Evolutionary conservation across 2,329 filamentous ascomycete genomes (phyloP).

Genomic region (Venturia asperata): DNA sequence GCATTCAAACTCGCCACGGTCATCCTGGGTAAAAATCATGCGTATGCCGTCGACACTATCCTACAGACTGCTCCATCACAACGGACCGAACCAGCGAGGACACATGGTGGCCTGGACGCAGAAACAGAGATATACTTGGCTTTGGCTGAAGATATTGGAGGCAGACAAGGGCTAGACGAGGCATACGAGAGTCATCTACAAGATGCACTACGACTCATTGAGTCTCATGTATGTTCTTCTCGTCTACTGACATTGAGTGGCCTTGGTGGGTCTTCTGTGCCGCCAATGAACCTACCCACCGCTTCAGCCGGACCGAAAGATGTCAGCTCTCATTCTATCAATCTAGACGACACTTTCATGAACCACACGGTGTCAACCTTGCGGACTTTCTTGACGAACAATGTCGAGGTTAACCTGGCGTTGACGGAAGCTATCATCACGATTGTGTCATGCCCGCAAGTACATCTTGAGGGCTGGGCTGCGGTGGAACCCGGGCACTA

Average conservation of each 20-base stretch:
- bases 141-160: constrained; percentile 61
- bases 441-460: constrained; percentile 74
- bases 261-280: constrained; percentile 45
- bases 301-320: constrained; percentile 49
- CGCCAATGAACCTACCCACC: constrained; percentile 44
- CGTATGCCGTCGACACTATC: constrained; percentile 72
- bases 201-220: constrained; percentile 61
- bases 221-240: constrained; percentile 66
- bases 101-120: constrained; percentile 65
- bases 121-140: constrained; percentile 66
- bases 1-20: constrained; percentile 82
- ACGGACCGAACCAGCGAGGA: constrained; percentile 52
- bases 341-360: constrained; percentile 55
- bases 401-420: constrained; percentile 82
- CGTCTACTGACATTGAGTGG: constrained; percentile 57
- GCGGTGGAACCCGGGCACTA: constrained; percentile 57
- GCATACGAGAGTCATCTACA: constrained; percentile 65
- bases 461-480: constrained; percentile 86
- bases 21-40: constrained; percentile 79
- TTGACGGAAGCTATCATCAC: constrained; percentile 78
- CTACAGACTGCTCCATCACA: constrained; percentile 56
- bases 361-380: constrained; percentile 52
- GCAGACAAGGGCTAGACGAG: constrained; percentile 62
- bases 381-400: constrained; percentile 78
- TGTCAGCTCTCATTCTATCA: constrained; percentile 51